Base-by-base conservation (phyloP, 805 yeast genomes). In the Danielia reshetovae region DNA sequence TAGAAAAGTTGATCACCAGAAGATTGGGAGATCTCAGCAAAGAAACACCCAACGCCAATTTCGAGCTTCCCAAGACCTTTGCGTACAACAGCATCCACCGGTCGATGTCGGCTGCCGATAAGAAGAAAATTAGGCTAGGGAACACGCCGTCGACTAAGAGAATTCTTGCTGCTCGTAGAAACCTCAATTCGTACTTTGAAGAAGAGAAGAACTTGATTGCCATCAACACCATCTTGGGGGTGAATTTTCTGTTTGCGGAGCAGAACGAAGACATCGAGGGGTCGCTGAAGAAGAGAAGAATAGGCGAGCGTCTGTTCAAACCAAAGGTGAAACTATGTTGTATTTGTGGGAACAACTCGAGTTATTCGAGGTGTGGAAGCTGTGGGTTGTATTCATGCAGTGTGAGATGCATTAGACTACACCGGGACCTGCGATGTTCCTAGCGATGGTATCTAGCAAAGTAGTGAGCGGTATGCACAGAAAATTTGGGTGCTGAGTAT, bases 341-440 rank as follows among this genome's bases (percentile, higher is more conserved):
- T 34, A 59, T 68, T 7, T 68, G 73, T 42, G 70, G 72, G 4
- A 35, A 45, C 9, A 46, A 51, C 13, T 61, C 69, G 4, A 51
- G 45, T 31, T 68, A 68, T 42, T 52, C 70, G 6, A 43, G 72
- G 21, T 68, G 73, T 40, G 46, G 49, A 9, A 47, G 42, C 19
- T 68, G 73, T 43, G 72, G 72, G 2, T 50, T 67, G 13, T 66
- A 52, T 34, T 54, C 56, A 27, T 68, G 73, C 40, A 58, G 68
- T 38, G 70, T 67, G 7, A 51, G 55, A 18, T 68, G 73, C 39
- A 57, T 62, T 34, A 52, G 59, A 19, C 43, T 63, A 2, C 73
- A 67, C 38, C 59, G 52, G 34, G 70, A 67, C 43, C 66, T 59
- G 60, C 55, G 73, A 39, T 67, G 73, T n/a, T n/a, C n/a, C n/a